These are phyloP conservation scores for Voacanga thouarsii DNA, from an alignment of 257 asterid genomes.

Conservation along the genomic window DNA sequence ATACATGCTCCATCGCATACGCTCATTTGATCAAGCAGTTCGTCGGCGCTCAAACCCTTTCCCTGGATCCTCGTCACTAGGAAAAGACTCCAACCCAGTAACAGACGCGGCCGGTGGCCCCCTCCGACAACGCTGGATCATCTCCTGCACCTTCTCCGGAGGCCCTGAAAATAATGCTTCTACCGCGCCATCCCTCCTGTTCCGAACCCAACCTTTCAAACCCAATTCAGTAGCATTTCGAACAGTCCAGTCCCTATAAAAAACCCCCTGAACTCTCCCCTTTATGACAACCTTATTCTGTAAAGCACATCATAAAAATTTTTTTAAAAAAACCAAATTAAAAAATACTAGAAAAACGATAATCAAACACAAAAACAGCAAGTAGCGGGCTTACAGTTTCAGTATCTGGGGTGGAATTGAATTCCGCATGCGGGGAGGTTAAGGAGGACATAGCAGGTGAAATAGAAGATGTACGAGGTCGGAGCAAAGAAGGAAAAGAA, in stretches of 20 bases:
- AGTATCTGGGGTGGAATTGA: slow-evolving; percentile 19
- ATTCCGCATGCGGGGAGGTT: slow-evolving; percentile 2
- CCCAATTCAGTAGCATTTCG: slow-evolving; percentile 76
- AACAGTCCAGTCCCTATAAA: slow-evolving; percentile 81
- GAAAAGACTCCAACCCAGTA: slow-evolving; percentile 61
- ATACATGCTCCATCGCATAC: background rate
- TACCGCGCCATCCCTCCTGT: slow-evolving; percentile 80
- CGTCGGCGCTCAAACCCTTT: slow-evolving; percentile 58
- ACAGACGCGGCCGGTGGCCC: slow-evolving; percentile 88
- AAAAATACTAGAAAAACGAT: background rate
- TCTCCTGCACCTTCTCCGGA: slow-evolving; percentile 69
- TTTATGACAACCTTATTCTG: slow-evolving; percentile 73
- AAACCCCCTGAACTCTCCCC: slow-evolving; percentile 93
- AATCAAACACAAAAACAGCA: background rate
- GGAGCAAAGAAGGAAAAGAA: slow-evolving; percentile 27
- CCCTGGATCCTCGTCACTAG: slow-evolving; percentile 70
- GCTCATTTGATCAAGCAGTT: slow-evolving; percentile 49
- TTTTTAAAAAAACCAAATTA: too few relatives aligned
- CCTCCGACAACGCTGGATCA: slow-evolving; percentile 93
- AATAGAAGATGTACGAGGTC: slow-evolving; percentile 27
- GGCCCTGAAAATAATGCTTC: slow-evolving; percentile 84
- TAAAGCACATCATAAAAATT: background rate
- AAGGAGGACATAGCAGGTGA: slow-evolving; percentile 32
- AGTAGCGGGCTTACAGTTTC: slow-evolving; percentile 48
- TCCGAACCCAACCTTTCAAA: slow-evolving; percentile 91